Evolutionary conservation across 2,329 filamentous ascomycete genomes (phyloP).

Genomic region (Immersiporthe knoxdaviesiana): DNA sequence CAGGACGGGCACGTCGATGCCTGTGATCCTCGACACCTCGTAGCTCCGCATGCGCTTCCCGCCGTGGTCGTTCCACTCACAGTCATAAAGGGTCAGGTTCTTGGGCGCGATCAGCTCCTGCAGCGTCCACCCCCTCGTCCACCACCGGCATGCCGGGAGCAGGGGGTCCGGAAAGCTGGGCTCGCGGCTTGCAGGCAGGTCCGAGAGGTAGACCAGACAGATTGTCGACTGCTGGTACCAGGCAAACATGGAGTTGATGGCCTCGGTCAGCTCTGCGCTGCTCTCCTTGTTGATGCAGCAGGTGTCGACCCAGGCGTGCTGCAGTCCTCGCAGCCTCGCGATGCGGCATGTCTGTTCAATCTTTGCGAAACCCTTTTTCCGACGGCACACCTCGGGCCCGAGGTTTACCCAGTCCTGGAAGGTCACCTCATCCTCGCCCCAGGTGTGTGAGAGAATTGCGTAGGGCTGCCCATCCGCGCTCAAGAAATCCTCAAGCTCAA

Average conservation of each 20-base stretch:
- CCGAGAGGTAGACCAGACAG: constrained; percentile 29
- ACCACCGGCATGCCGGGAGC: constrained; percentile 27
- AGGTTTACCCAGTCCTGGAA: constrained; percentile 31
- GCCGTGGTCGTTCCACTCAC: constrained; percentile 26
- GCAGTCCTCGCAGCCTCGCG: constrained; percentile 16
- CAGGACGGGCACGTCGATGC: constrained; percentile 25
- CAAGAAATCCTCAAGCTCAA: constrained; percentile 13
- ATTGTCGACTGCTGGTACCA: constrained; percentile 28
- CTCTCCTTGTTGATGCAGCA: constrained; percentile 29
- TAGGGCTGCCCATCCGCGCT: constrained; percentile 25
- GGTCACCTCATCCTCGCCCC: constrained; percentile 34
- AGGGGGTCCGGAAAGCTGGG: constrained; percentile 6
- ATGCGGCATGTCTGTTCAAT: constrained; percentile 19
- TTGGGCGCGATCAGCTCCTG: constrained; percentile 29
- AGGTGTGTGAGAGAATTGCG: constrained; percentile 37
- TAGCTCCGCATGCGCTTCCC: constrained; percentile 21
- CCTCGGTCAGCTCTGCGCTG: constrained; percentile 28
- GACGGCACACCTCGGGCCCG: not conserved
- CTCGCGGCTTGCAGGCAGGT: constrained; percentile 7
- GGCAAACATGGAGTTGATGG: constrained; percentile 31
- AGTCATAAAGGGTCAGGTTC: constrained; percentile 28
- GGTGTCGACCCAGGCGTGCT: constrained; percentile 24
- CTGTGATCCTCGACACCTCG: constrained; percentile 25
- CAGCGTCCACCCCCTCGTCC: constrained; percentile 30
- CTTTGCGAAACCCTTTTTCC: constrained; percentile 15